Evolutionary conservation across 495 filamentous ascomycete species (phyloP).

Genomic region (Penicillium psychrofluorescens): DNA sequence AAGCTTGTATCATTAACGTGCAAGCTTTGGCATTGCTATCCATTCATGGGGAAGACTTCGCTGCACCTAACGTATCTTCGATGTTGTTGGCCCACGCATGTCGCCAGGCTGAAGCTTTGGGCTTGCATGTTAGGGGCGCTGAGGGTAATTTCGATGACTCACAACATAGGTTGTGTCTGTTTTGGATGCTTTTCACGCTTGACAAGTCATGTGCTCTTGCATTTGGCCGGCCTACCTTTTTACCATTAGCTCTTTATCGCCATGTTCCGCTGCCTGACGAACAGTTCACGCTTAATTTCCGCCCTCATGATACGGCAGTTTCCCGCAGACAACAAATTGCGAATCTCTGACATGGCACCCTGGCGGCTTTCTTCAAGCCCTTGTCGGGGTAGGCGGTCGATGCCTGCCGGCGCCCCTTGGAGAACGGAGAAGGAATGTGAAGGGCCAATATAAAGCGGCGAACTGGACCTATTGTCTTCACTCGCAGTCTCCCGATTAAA

Average conservation of each 20-base stretch:
- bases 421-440: slow-evolving; percentile 10
- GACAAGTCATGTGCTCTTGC: slow-evolving; percentile 19
- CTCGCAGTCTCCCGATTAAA: background rate
- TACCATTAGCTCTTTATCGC: slow-evolving; percentile 8
- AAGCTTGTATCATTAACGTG: slow-evolving; percentile 7
- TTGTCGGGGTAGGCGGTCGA: background rate
- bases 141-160: background rate
- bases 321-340: slow-evolving; percentile 1
- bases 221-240: slow-evolving; percentile 16
- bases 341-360: slow-evolving; percentile 5
- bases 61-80: slow-evolving; percentile 21
- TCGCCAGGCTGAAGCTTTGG: slow-evolving; percentile 17
- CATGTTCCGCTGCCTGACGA: slow-evolving; percentile 11
- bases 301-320: background rate
- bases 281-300: background rate
- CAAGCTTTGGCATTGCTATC: slow-evolving; percentile 16
- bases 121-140: slow-evolving; percentile 6
- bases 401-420: slow-evolving; percentile 1
- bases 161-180: slow-evolving; percentile 13
- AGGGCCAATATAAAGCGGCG: slow-evolving; percentile 4
- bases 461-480: background rate
- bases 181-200: slow-evolving; percentile 17
- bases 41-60: slow-evolving; percentile 16
- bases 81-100: slow-evolving; percentile 19
- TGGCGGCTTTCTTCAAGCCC: background rate